Evolutionary conservation across 495 filamentous ascomycete genomes (phyloP).

Genomic region (Hyaloscypha finlandica): DNA sequence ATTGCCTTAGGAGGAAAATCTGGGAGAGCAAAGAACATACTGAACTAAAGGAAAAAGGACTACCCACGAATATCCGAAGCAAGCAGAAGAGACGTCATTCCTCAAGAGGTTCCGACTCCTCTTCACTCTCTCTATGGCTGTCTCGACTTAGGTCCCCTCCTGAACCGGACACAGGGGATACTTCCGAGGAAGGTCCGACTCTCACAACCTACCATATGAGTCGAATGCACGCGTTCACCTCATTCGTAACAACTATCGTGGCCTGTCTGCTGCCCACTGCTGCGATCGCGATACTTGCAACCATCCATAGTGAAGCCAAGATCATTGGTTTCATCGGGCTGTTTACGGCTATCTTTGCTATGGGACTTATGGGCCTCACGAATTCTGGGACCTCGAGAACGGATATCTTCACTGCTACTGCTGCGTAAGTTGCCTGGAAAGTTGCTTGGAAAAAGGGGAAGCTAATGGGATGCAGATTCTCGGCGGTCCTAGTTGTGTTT

Average conservation of each 20-base stretch:
- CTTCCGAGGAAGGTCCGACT: no score
- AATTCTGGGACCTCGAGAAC: conserved; percentile 23
- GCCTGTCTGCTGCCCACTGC: conserved; percentile 30
- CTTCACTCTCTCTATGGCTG: not conserved
- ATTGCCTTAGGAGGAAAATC: not conserved
- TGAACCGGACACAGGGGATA: not conserved
- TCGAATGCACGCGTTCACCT: conserved; percentile 16
- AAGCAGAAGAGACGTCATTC: not conserved
- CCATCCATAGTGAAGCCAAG: conserved; percentile 2
- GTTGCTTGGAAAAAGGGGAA: no score
- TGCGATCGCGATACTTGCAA: conserved; percentile 27
- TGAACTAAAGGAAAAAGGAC: not conserved
- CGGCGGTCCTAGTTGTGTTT: conserved; percentile 7
- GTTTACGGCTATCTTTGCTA: conserved; percentile 28
- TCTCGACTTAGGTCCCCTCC: not conserved
- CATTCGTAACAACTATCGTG: conserved; percentile 17
- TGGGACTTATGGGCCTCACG: conserved; percentile 25
- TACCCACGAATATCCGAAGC: not conserved
- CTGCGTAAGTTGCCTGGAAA: conserved; percentile 29
- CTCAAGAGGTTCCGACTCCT: not conserved
- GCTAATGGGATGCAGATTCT: conserved; percentile 8
- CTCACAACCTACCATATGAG: conserved; percentile 11
- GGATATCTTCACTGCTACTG: conserved; percentile 31
- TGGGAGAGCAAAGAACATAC: not conserved
- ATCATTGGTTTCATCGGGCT: conserved; percentile 24